Evolutionary conservation across 441 rosid species (phyloP).

Genomic region (Erodium texanum): DNA sequence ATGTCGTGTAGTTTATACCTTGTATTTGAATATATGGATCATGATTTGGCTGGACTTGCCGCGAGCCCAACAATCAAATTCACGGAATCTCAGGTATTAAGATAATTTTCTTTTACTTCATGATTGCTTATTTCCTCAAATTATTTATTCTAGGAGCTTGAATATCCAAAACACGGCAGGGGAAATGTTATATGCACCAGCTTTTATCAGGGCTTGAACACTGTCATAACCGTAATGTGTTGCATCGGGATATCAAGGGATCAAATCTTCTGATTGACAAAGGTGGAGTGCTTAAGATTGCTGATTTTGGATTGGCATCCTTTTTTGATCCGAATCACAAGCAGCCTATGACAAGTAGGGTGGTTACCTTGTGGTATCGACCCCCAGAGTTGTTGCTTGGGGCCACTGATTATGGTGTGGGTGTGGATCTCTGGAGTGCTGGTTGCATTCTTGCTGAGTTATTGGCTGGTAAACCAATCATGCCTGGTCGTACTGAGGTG

Average conservation of each 20-base stretch:
- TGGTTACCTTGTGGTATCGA: slow-evolving; percentile 65
- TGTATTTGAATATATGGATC: slow-evolving; percentile 55
- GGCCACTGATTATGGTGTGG: slow-evolving; percentile 57
- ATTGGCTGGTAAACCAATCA: slow-evolving; percentile 50
- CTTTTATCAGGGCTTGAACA: slow-evolving; percentile 53
- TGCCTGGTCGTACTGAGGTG: slow-evolving; percentile 70
- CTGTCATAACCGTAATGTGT: slow-evolving; percentile 44
- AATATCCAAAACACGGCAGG: slow-evolving; percentile 25
- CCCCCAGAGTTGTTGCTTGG: slow-evolving; percentile 72
- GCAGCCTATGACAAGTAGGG: slow-evolving; percentile 58
- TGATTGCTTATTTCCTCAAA: background rate
- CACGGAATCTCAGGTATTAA: slow-evolving; percentile 42
- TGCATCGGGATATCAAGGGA: slow-evolving; percentile 62
- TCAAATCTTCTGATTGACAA: slow-evolving; percentile 50
- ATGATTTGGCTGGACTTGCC: slow-evolving; percentile 58
- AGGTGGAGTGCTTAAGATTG: slow-evolving; percentile 48
- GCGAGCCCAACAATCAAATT: slow-evolving; percentile 49
- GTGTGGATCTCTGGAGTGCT: slow-evolving; percentile 10
- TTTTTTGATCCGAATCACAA: slow-evolving; percentile 45
- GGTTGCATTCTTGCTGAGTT: slow-evolving; percentile 45
- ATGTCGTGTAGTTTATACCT: slow-evolving; percentile 58
- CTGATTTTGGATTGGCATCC: slow-evolving; percentile 61
- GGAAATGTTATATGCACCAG: slow-evolving; percentile 53
- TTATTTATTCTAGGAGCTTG: too few species aligned
- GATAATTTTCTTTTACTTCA: slow-evolving; percentile 1